A percentile compares a stretch with the other conserved stretches of the same genome.
Evolutionary conservation across 805 yeast species (phyloP).

Genomic region (Schwanniomyces vanrijiae): DNA sequence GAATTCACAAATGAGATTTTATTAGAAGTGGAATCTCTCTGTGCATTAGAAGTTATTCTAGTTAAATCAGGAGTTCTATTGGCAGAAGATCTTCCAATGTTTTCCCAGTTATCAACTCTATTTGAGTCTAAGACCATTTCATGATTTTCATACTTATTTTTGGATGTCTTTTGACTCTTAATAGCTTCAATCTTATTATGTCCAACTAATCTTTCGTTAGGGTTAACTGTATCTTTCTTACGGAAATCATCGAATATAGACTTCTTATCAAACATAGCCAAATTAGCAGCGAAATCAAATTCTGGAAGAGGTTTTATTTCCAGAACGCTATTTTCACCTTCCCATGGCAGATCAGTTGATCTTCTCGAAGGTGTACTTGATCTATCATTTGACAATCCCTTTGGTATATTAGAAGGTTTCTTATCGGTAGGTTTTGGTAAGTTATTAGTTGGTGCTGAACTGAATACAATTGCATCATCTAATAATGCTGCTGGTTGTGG

Average conservation of each 20-base stretch:
- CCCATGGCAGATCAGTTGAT: slow-evolving; percentile 45
- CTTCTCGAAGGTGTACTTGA: slow-evolving; percentile 6
- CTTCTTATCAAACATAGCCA: slow-evolving; percentile 78
- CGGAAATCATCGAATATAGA: slow-evolving; percentile 78
- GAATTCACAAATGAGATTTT: slow-evolving; percentile 17
- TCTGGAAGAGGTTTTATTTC: slow-evolving; percentile 55
- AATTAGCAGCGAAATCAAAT: slow-evolving; percentile 82
- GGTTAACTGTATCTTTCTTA: slow-evolving; percentile 58
- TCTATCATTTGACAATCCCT: slow-evolving; percentile 2
- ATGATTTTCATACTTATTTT: slow-evolving; percentile 59
- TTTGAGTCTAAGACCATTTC: slow-evolving; percentile 67
- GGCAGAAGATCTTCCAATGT: slow-evolving; percentile 24
- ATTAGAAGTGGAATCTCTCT: slow-evolving; percentile 13
- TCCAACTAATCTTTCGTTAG: slow-evolving; percentile 66
- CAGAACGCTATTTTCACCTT: slow-evolving; percentile 40
- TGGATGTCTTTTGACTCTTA: slow-evolving; percentile 17
- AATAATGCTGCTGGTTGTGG: slow-evolving; percentile 6
- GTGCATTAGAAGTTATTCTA: slow-evolving; percentile 5
- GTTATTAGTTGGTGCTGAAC: slow-evolving; percentile 10
- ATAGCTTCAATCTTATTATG: slow-evolving; percentile 54
- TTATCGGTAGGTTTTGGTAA: slow-evolving; percentile 4
- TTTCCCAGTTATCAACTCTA: slow-evolving; percentile 55
- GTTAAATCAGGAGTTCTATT: slow-evolving; percentile 5
- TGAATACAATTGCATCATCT: slow-evolving; percentile 29
- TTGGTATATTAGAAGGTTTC: neutral